Conservation (phyloP, 352 stramenopile species). For the Phytophthora meadii region DNA sequence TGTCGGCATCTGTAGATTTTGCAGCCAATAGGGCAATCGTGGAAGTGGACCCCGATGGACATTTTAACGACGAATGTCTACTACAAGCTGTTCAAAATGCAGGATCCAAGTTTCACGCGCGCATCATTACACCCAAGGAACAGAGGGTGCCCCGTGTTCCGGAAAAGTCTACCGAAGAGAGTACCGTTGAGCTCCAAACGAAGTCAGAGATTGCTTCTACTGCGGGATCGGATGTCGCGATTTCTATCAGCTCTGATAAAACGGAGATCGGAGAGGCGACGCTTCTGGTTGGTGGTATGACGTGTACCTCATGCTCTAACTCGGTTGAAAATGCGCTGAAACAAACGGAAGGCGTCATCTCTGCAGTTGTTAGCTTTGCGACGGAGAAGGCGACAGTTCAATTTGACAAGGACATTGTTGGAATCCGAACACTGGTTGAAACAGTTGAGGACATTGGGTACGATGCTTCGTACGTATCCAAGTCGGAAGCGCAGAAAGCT, state of each 20-base stretch:
- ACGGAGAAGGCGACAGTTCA: slow-evolving; percentile 85
- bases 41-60: slow-evolving; percentile 62
- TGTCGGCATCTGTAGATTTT: slow-evolving; percentile 79
- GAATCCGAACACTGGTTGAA: slow-evolving; percentile 87
- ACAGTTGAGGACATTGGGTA: slow-evolving; percentile 92
- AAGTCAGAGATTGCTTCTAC: slow-evolving; percentile 18
- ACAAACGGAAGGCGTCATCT: slow-evolving; percentile 75
- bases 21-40: slow-evolving; percentile 60
- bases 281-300: slow-evolving; percentile 90
- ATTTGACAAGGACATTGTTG: slow-evolving; percentile 80
- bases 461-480: slow-evolving; percentile 79
- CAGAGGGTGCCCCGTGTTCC: neutral
- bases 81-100: slow-evolving; percentile 52
- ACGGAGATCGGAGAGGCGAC: slow-evolving; percentile 69
- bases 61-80: slow-evolving; percentile 68
- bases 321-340: slow-evolving; percentile 91
- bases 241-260: slow-evolving; percentile 56
- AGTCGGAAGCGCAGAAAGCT: slow-evolving; percentile 74
- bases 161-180: slow-evolving; percentile 3
- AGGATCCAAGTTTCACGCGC: slow-evolving; percentile 36
- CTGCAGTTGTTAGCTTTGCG: slow-evolving; percentile 85
- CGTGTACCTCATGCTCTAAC: slow-evolving; percentile 92
- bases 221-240: slow-evolving; percentile 31
- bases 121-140: slow-evolving; percentile 18
- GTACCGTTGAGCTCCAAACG: slow-evolving; percentile 1